These are phyloP conservation scores for Annulohypoxylon nitens DNA, from an alignment of 495 filamentous ascomycete genomes.

Conservation along the genomic window DNA sequence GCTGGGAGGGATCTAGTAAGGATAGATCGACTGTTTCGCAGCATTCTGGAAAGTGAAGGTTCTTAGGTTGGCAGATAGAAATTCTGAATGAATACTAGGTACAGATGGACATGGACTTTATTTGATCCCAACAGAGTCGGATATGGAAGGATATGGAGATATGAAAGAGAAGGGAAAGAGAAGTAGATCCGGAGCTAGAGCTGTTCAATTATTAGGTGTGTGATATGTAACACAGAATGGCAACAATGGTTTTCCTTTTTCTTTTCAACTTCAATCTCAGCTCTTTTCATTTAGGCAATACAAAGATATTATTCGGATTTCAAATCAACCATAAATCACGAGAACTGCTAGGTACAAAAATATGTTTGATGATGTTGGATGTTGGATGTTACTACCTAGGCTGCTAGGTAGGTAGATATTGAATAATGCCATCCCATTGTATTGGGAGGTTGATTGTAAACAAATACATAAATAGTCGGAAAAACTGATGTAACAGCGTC, in stretches of 20 bases:
- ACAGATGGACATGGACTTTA: no score
- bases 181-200: background rate
- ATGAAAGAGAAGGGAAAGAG: background rate
- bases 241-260: background rate
- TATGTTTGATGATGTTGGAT: no score
- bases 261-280: background rate
- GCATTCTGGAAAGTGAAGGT: conserved; percentile 43
- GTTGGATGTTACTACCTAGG: background rate
- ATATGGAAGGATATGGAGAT: no score
- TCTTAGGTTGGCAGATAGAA: background rate
- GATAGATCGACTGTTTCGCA: conserved; percentile 55
- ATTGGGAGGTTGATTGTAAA: background rate
- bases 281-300: background rate
- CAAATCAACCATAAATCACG: background rate
- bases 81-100: background rate
- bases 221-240: background rate
- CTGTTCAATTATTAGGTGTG: background rate
- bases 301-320: background rate
- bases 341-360: no score
- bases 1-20: conserved; percentile 48
- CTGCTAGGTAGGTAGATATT: background rate
- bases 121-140: background rate
- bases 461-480: background rate
- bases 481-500: conserved; percentile 40
- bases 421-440: background rate